phyloP scores from a whole-genome alignment of 352 stramenopile species.

The Phytophthora macrochlamydospora region DNA sequence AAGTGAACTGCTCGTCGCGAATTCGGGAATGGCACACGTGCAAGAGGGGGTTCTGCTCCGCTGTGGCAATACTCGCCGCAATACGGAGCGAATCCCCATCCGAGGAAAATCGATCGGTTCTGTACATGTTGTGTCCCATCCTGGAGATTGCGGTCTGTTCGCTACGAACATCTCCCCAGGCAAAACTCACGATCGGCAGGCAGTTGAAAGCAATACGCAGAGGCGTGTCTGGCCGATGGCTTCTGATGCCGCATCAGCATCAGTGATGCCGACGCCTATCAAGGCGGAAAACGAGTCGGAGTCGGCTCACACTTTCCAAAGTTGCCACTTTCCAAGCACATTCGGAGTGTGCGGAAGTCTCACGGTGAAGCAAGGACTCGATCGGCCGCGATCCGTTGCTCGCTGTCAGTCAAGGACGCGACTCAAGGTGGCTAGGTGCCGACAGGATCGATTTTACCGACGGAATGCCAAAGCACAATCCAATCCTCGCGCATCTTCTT shows the following conservation, averaged over 20 bases:
- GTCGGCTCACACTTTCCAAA: too few species aligned
- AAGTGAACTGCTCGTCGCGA: constrained; percentile 20
- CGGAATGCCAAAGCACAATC: too few species aligned
- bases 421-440: too few species aligned
- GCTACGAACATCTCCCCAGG: constrained; percentile 24
- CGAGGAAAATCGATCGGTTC: constrained; percentile 14
- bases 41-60: neutral
- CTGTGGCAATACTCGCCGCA: constrained; percentile 21
- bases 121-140: constrained; percentile 26
- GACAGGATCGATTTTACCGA: too few species aligned
- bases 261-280: neutral
- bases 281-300: too few species aligned
- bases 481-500: too few species aligned
- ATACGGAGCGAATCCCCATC: constrained; percentile 32
- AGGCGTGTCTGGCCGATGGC: neutral
- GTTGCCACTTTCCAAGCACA: too few species aligned
- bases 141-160: constrained; percentile 29
- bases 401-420: too few species aligned
- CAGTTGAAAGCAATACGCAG: neutral
- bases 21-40: constrained; percentile 27
- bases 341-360: too few species aligned
- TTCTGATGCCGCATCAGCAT: constrained; percentile 7
- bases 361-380: too few species aligned
- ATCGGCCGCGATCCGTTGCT: too few species aligned
- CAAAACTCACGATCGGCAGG: constrained; percentile 10